These are phyloP conservation scores for Lipomyces starkeyi DNA, from an alignment of 805 yeast genomes.

Conservation along the genomic window DNA sequence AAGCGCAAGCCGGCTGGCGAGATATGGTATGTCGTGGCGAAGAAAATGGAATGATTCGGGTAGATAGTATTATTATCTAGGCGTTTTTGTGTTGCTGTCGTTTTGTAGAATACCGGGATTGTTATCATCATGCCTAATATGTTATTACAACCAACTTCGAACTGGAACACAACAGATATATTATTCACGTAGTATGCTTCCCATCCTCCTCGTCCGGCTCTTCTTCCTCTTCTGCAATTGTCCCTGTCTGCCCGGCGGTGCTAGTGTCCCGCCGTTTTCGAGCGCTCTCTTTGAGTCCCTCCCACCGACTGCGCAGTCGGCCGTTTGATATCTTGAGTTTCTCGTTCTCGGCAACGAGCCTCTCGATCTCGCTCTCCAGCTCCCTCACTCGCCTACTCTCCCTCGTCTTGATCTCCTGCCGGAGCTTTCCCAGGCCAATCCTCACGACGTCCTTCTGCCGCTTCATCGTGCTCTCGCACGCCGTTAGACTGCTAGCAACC, in stretches of 20 bases:
- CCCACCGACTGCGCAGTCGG: conserved; percentile 67
- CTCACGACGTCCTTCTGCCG: conserved; percentile 44
- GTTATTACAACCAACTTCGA: neutral
- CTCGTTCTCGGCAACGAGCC: conserved; percentile 50
- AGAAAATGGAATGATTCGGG: neutral
- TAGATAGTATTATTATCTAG: neutral
- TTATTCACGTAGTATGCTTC: neutral
- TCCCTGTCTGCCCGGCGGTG: neutral
- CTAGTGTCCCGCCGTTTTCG: conserved; percentile 51
- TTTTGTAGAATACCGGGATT: neutral
- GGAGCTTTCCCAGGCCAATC: conserved; percentile 45
- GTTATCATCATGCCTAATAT: neutral
- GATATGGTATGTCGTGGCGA: conserved; percentile 3
- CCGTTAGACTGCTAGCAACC: conserved; percentile 27
- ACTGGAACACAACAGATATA: neutral
- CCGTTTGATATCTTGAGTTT: conserved; percentile 58
- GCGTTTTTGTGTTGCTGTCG: neutral
- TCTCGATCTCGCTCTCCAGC: conserved; percentile 49
- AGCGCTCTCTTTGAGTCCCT: conserved; percentile 68
- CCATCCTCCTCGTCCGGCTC: conserved; percentile 17
- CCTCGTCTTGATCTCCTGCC: conserved; percentile 49
- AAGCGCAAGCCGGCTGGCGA: conserved; percentile 6
- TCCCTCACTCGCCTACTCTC: conserved; percentile 49
- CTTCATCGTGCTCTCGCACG: conserved; percentile 43
- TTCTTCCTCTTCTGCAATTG: conserved; percentile 13